Conservation (phyloP, 2,329 filamentous ascomycete genomes). For the Sporothrix euskadiensis region DNA sequence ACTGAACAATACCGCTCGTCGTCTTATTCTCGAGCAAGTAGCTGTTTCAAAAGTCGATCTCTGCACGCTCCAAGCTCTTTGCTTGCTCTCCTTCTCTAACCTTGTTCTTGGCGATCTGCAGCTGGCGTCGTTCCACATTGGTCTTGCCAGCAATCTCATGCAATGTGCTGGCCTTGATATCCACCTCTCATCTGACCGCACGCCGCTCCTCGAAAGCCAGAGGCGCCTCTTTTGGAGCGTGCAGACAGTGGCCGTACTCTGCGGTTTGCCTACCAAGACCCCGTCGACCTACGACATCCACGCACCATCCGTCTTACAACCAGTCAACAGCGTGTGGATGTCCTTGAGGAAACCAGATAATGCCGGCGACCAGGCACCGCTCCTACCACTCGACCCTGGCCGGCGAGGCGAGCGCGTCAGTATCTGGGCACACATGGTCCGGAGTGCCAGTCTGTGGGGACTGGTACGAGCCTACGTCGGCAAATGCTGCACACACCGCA, state of each 20-base stretch:
- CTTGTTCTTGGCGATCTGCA: constrained; percentile 16
- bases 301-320: background rate
- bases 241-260: constrained; percentile 7
- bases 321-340: background rate
- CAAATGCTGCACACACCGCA: background rate
- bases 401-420: background rate
- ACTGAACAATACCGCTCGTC: constrained; percentile 6
- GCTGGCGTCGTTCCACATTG: constrained; percentile 11
- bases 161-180: constrained; percentile 17
- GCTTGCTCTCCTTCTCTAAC: constrained; percentile 18
- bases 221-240: constrained; percentile 19
- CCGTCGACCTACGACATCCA: constrained; percentile 20
- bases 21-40: background rate
- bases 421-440: constrained; percentile 22
- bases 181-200: background rate
- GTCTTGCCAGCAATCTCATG: background rate
- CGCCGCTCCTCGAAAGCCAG: constrained; percentile 12
- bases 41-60: constrained; percentile 1
- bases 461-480: constrained; percentile 6
- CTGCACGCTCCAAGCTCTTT: background rate
- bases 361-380: background rate
- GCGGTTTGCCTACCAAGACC: constrained; percentile 11
- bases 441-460: constrained; percentile 17
- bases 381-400: constrained; percentile 6
- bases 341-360: background rate